phyloP scores from a whole-genome alignment of 225 moss, liverwort and hornwort genomes.

The Polytrichum commune region DNA sequence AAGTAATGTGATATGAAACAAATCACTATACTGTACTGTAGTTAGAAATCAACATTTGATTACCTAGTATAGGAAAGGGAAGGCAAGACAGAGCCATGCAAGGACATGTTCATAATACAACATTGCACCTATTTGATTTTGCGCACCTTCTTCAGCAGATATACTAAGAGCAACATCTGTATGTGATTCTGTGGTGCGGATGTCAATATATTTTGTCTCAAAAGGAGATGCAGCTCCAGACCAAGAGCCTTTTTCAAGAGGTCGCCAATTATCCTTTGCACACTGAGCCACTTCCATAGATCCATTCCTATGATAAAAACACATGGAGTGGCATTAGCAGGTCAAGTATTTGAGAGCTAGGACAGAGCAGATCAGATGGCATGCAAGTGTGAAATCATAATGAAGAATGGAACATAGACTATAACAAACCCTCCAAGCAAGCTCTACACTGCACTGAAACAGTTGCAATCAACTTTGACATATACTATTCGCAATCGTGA shows the following conservation, averaged over 20 bases:
- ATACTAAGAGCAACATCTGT: constrained; percentile 56
- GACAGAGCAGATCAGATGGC: too few species aligned
- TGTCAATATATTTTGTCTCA: constrained; percentile 73
- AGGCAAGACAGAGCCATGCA: background rate
- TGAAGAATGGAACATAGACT: background rate
- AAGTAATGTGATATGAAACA: too few species aligned
- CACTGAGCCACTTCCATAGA: constrained; percentile 80
- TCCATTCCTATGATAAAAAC: constrained; percentile 53
- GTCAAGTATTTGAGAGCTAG: too few species aligned
- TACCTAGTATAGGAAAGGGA: too few species aligned
- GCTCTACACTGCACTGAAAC: background rate
- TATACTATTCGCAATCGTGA: background rate
- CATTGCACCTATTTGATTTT: background rate
- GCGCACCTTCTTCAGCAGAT: constrained; percentile 63
- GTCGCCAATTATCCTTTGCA: constrained; percentile 75
- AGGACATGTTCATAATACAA: constrained; percentile 7
- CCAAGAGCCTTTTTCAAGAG: constrained; percentile 79
- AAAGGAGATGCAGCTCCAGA: constrained; percentile 81
- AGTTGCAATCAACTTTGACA: background rate
- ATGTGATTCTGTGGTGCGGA: constrained; percentile 65
- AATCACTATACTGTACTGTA: too few species aligned
- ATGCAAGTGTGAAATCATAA: background rate
- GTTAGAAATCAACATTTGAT: too few species aligned
- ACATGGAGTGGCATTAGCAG: too few species aligned
- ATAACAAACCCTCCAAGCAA: background rate